Evolutionary conservation across 495 filamentous ascomycete genomes (phyloP), one percentile per base, ranked within the genome.

Genomic region (Penicillium diatomitis): DNA sequence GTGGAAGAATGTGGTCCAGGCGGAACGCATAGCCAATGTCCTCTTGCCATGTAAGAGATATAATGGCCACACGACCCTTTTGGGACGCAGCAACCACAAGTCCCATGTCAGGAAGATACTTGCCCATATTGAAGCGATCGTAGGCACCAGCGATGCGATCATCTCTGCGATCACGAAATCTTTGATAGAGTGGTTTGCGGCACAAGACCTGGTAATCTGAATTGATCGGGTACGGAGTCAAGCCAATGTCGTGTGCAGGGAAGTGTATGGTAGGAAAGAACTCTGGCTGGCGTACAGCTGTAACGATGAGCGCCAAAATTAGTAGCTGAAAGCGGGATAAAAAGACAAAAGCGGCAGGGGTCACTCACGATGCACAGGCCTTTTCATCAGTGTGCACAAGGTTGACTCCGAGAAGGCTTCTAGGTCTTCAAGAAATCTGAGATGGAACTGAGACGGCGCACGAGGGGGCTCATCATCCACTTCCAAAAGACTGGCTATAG

Each of bases 121-220:
- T 67, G 5, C 84, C 66, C 80, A 91, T 85, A 66, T 85, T 87
- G 29, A 95, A 70, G 4, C 91, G 84, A 57, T 90, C 78, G 47
- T 74, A 75, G 12, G 61, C 53, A 33, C 20, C 20, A 20, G 20
- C 20, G 20, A 20, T 20, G 48, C 38, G 34, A 71, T 66, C 27
- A 65, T 61, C n/a, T 66, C 58, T 9, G 74, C 60, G 10, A 48
- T 67, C 8, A 59, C 64, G n/a, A 40, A 68, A 55, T 8, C 51
- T 54, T 50, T 75, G 72, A 38, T 62, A 65, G 20, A 85, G 71
- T 20, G 73, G 73, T 2, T 64, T 52, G 43, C 66, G 65, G 50
- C 69, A 72, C 29, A 83, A 53, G 3, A 77, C 66, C 30, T 73
- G 63, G 56, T 76, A 52, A 64, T 75, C 45, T 11, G 50, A 36